Evolutionary conservation across 2,329 filamentous ascomycete genomes (phyloP).

Genomic region (Thielaviopsis euricoi): DNA sequence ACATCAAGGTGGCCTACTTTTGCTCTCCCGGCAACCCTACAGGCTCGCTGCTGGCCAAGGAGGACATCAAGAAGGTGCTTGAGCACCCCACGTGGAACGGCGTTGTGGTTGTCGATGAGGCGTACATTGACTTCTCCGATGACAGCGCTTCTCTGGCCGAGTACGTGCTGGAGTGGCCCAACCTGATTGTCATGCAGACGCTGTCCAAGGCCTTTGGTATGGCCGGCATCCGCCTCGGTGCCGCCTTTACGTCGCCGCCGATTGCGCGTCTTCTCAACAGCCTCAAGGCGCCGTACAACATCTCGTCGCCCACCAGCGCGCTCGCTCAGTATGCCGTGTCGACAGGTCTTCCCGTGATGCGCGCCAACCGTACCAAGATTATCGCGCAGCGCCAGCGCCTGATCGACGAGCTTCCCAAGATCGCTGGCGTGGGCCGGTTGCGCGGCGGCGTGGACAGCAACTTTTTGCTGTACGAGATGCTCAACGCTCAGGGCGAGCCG

Average conservation of each 20-base stretch:
- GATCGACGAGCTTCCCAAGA: slow-evolving; percentile 51
- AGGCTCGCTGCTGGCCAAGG: slow-evolving; percentile 58
- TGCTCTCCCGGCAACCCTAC: slow-evolving; percentile 95
- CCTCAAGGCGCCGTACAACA: slow-evolving; percentile 92
- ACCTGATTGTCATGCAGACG: slow-evolving; percentile 95
- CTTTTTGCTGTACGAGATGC: slow-evolving; percentile 79
- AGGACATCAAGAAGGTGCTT: slow-evolving; percentile 56
- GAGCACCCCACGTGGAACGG: slow-evolving; percentile 91
- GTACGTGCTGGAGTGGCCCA: slow-evolving; percentile 84
- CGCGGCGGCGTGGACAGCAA: slow-evolving; percentile 70
- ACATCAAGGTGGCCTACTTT: slow-evolving; percentile 79
- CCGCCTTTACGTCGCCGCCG: slow-evolving; percentile 58
- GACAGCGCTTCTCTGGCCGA: slow-evolving; percentile 66
- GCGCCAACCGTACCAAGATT: slow-evolving; percentile 49
- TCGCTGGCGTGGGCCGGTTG: slow-evolving; percentile 66
- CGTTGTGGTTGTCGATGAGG: slow-evolving; percentile 82
- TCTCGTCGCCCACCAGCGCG: slow-evolving; percentile 72
- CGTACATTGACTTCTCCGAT: slow-evolving; percentile 84
- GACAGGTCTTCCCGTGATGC: slow-evolving; percentile 58
- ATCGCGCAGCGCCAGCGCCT: slow-evolving; percentile 63
- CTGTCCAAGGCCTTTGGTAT: slow-evolving; percentile 96
- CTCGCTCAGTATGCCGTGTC: slow-evolving; percentile 61
- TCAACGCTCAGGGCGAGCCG: slow-evolving; percentile 54
- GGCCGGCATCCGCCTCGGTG: slow-evolving; percentile 80
- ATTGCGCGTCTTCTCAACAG: slow-evolving; percentile 74